phyloP scores from a whole-genome alignment of 2,329 filamentous ascomycete genomes.

The Penicillium capsulatum region DNA sequence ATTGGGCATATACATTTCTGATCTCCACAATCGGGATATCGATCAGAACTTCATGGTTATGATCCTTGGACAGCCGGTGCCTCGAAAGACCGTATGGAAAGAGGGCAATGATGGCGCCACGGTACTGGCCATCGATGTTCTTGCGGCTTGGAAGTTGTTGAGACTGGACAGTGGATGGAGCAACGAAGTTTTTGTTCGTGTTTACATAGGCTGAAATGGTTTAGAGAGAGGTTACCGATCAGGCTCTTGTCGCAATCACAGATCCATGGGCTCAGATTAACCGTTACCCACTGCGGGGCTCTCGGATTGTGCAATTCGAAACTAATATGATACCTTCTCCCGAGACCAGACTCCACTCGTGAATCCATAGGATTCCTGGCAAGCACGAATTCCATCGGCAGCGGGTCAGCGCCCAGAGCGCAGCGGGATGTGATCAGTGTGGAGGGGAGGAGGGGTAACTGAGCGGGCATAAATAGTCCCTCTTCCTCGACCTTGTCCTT shows the following conservation, averaged over 20 bases:
- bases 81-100: slow-evolving; percentile 60
- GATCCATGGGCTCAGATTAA: too few relatives aligned
- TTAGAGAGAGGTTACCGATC: too few relatives aligned
- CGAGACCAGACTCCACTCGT: slow-evolving; percentile 1
- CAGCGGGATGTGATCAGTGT: slow-evolving; percentile 1
- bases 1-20: slow-evolving; percentile 69
- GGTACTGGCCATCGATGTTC: slow-evolving; percentile 73
- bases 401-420: slow-evolving; percentile 5
- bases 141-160: slow-evolving; percentile 72
- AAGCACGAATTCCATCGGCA: slow-evolving; percentile 7
- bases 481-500: neutral
- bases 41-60: slow-evolving; percentile 67
- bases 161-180: slow-evolving; percentile 67
- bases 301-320: slow-evolving; percentile 15
- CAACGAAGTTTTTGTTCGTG: slow-evolving; percentile 70
- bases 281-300: slow-evolving; percentile 8
- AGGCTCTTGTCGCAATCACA: too few relatives aligned
- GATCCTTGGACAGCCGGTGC: slow-evolving; percentile 67
- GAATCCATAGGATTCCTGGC: neutral
- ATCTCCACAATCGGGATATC: slow-evolving; percentile 58
- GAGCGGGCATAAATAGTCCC: slow-evolving; percentile 7
- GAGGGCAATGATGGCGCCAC: slow-evolving; percentile 41
- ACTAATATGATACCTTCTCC: slow-evolving; percentile 9
- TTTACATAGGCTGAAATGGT: slow-evolving; percentile 46
- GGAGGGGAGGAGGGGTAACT: neutral